phyloP scores from a whole-genome alignment of 1,284 basidiomycete species.

The Trametes versicolor region DNA sequence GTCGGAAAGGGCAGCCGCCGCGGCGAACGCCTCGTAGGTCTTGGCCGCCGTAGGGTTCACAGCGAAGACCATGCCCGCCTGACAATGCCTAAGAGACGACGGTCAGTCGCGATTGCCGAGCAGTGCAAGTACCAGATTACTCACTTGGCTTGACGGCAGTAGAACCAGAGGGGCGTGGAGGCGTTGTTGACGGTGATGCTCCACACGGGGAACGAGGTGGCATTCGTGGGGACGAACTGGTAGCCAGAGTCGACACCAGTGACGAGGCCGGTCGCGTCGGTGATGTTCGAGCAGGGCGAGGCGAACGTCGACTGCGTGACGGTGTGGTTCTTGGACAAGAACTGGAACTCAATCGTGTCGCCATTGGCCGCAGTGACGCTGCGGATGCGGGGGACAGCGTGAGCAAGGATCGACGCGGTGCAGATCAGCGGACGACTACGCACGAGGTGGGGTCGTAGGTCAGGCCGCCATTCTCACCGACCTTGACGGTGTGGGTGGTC shows the following conservation, averaged over 20 bases:
- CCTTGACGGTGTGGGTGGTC: constrained; percentile 50
- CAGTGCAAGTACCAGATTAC: constrained; percentile 14
- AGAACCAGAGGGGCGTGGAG: constrained; percentile 53
- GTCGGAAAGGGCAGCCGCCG: constrained; percentile 45
- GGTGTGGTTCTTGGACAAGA: constrained; percentile 55
- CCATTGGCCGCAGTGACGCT: constrained; percentile 58
- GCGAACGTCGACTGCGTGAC: constrained; percentile 69
- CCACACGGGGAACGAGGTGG: constrained; percentile 45
- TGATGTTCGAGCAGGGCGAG: constrained; percentile 51
- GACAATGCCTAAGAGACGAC: constrained; percentile 44
- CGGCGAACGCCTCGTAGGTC: constrained; percentile 47
- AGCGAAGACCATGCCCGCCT: constrained; percentile 53
- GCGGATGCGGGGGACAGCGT: constrained; percentile 2
- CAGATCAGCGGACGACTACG: constrained; percentile 12
- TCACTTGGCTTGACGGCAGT: constrained; percentile 49
- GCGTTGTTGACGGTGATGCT: constrained; percentile 49
- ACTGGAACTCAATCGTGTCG: constrained; percentile 64
- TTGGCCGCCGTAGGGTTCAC: constrained; percentile 48
- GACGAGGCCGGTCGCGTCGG: constrained; percentile 35
- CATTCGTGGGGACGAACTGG: constrained; percentile 44
- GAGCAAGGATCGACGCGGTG: neutral
- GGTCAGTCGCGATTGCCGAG: constrained; percentile 3
- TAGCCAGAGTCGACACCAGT: constrained; percentile 56
- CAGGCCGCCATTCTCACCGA: constrained; percentile 56
- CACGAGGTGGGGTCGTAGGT: constrained; percentile 53